Percentiles rank a stretch among this genome's conserved stretches.
phyloP scores from a whole-genome alignment of 108 stramenopile species.

The Cylindrotheca closterium region DNA sequence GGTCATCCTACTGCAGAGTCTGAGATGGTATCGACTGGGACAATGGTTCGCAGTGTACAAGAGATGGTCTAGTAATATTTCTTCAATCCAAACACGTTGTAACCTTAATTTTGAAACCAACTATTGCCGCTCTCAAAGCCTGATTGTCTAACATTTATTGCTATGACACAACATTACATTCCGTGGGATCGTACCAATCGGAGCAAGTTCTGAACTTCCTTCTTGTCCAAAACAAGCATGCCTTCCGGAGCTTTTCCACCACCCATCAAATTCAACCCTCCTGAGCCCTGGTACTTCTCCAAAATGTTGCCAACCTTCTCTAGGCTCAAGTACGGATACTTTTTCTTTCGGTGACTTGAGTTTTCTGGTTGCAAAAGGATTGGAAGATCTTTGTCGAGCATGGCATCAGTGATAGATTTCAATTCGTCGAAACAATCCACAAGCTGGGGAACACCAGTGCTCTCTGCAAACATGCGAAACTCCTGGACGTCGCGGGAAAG shows the following conservation, averaged over 20 bases:
- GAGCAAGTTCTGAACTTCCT: conserved; percentile 73
- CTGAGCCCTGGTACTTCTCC: conserved; percentile 58
- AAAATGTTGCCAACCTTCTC: conserved; percentile 72
- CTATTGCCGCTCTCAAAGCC: neutral
- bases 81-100: neutral
- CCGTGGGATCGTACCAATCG: conserved; percentile 64
- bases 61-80: conserved; percentile 36
- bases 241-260: conserved; percentile 23
- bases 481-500: conserved; percentile 76
- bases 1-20: conserved; percentile 1
- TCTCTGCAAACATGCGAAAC: conserved; percentile 75
- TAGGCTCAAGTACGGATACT: conserved; percentile 82
- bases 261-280: conserved; percentile 50
- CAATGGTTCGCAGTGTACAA: conserved; percentile 32
- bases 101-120: neutral
- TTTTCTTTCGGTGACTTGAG: conserved; percentile 57
- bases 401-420: conserved; percentile 67
- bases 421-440: conserved; percentile 85
- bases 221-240: conserved; percentile 84
- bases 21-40: conserved; percentile 13
- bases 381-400: conserved; percentile 83
- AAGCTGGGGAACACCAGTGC: conserved; percentile 84
- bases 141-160: too few relatives aligned
- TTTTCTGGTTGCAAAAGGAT: conserved; percentile 72
- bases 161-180: conserved; percentile 9